A percentile compares a stretch with the other conserved stretches of the same genome.
Evolutionary conservation across 306 rosid species (phyloP).

Genomic region (Clitoria ternatea): DNA sequence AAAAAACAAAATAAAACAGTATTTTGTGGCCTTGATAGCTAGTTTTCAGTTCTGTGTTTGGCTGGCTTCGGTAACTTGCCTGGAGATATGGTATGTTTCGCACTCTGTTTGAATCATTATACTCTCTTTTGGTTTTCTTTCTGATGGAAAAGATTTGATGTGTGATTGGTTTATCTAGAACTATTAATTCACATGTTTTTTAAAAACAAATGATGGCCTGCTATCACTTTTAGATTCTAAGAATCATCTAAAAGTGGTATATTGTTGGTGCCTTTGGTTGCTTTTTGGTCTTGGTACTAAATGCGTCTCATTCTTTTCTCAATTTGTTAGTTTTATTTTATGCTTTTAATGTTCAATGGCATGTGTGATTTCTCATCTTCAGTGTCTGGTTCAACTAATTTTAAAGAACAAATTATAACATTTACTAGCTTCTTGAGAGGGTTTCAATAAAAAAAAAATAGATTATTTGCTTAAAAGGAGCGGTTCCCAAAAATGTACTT

Average conservation of each 20-base stretch:
- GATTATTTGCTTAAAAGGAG: background rate
- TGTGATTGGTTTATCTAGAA: slow-evolving; percentile 1
- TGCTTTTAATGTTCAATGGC: background rate
- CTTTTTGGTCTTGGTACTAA: slow-evolving; percentile 2
- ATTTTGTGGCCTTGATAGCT: slow-evolving; percentile 74
- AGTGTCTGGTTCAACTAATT: background rate
- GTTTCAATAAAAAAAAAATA: background rate
- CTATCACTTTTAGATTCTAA: slow-evolving; percentile 3
- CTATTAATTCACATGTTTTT: background rate
- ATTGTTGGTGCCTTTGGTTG: slow-evolving; percentile 11
- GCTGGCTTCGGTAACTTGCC: slow-evolving; percentile 98
- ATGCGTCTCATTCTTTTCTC: background rate
- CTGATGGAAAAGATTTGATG: background rate
- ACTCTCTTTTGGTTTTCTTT: slow-evolving; percentile 18
- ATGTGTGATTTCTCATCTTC: background rate
- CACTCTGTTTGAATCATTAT: slow-evolving; percentile 22
- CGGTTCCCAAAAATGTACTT: background rate
- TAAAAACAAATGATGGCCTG: background rate
- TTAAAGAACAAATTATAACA: background rate
- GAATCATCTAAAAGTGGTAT: background rate
- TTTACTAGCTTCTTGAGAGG: background rate
- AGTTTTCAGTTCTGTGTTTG: slow-evolving; percentile 68
- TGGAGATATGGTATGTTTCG: slow-evolving; percentile 81
- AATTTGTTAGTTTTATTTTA: background rate
- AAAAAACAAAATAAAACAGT: too few relatives aligned